A percentile compares a stretch with the other conserved stretches of the same genome.
Evolutionary conservation across 441 rosid genomes (phyloP).

Genomic region (Euphorbia celastroides): DNA sequence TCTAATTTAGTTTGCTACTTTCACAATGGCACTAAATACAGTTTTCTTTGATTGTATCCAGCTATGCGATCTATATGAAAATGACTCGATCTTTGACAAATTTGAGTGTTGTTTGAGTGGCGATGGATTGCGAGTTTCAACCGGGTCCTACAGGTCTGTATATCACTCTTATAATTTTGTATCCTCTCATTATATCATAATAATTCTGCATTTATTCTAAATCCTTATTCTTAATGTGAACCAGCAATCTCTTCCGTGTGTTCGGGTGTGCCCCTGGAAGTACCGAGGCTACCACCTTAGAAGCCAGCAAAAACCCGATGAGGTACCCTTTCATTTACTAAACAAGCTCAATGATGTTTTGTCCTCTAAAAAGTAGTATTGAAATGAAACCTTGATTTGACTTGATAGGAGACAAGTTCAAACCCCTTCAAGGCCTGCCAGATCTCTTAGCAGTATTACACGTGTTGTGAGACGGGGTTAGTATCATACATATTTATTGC

Average conservation of each 20-base stretch:
- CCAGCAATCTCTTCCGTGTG: slow-evolving; percentile 88
- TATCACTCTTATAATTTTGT: neutral
- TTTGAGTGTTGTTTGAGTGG: slow-evolving; percentile 94
- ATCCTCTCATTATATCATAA: slow-evolving; percentile 13
- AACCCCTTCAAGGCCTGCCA: slow-evolving; percentile 69
- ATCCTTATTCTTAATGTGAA: slow-evolving; percentile 11
- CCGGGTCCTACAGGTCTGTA: slow-evolving; percentile 89
- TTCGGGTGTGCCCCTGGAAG: slow-evolving; percentile 69
- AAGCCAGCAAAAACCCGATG: slow-evolving; percentile 94
- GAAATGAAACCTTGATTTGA: slow-evolving; percentile 10
- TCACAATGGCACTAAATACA: slow-evolving; percentile 5
- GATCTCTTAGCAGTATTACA: slow-evolving; percentile 79
- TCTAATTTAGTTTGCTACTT: neutral
- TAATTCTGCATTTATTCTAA: slow-evolving; percentile 6
- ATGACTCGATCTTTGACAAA: too few relatives aligned
- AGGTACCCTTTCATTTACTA: slow-evolving; percentile 39
- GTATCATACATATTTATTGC: slow-evolving; percentile 31
- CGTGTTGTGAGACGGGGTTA: too few relatives aligned
- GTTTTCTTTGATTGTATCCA: slow-evolving; percentile 24
- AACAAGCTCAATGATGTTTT: too few relatives aligned
- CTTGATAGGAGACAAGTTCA: slow-evolving; percentile 68
- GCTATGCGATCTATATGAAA: slow-evolving; percentile 93
- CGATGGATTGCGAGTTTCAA: slow-evolving; percentile 78
- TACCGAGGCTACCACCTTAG: too few relatives aligned
- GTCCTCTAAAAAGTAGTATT: too few relatives aligned